Percentiles rank a stretch among this genome's conserved stretches.
phyloP scores from a whole-genome alignment of 1,139 yeast species.

The Nakaseomyces sp. region DNA sequence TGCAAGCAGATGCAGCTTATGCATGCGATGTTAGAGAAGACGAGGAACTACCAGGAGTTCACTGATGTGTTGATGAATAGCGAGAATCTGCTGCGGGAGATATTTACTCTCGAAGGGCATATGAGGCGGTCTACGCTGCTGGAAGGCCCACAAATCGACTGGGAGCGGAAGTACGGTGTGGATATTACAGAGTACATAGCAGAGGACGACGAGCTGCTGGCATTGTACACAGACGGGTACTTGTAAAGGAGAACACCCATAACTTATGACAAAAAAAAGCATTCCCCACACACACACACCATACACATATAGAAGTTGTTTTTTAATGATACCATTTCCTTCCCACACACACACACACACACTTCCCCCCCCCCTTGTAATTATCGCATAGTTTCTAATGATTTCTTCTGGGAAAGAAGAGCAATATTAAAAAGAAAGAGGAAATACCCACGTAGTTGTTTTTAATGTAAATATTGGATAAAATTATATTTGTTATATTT shows the following conservation, averaged over 20 bases:
- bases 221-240: slow-evolving; percentile 17
- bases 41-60: slow-evolving; percentile 28
- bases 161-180: slow-evolving; percentile 24
- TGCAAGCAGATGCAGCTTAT: slow-evolving; percentile 22
- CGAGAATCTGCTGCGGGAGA: slow-evolving; percentile 22
- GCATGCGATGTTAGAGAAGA: slow-evolving; percentile 23
- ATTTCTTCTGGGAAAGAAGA: too few species aligned
- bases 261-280: neutral
- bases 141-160: slow-evolving; percentile 41
- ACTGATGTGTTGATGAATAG: slow-evolving; percentile 24
- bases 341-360: neutral
- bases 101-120: slow-evolving; percentile 25
- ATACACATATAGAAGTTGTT: too few species aligned
- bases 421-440: too few species aligned
- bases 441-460: too few species aligned
- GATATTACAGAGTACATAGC: slow-evolving; percentile 23
- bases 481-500: neutral
- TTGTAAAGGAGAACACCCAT: slow-evolving; percentile 9
- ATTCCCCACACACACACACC: too few species aligned
- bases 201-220: slow-evolving; percentile 16
- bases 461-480: neutral
- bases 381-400: neutral
- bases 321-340: neutral
- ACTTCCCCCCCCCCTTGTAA: neutral
- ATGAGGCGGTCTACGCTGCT: slow-evolving; percentile 33